A percentile compares a stretch with the other conserved stretches of the same genome.
Evolutionary conservation across 495 filamentous ascomycete genomes (phyloP).

Genomic region (Aspergillus egyptiacus): DNA sequence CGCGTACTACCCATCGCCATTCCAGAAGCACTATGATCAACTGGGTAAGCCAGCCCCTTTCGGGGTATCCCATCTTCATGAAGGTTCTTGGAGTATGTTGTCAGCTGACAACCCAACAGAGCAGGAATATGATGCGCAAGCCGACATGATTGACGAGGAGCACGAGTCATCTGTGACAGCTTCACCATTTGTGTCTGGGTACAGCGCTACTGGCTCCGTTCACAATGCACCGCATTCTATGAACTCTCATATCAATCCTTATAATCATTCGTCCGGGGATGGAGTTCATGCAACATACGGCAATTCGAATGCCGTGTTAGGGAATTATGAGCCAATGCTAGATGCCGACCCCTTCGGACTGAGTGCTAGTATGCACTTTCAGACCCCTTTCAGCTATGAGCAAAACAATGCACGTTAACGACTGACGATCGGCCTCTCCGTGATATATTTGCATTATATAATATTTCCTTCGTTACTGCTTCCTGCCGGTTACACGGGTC

Average conservation of each 20-base stretch:
- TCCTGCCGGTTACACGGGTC: not conserved
- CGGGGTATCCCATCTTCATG: not conserved
- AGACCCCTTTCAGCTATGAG: slow-evolving; percentile 81
- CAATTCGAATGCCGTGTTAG: slow-evolving; percentile 62
- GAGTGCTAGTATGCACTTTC: slow-evolving; percentile 90
- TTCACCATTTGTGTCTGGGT: slow-evolving; percentile 58
- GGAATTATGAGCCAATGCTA: slow-evolving; percentile 73
- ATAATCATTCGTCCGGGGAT: slow-evolving; percentile 36
- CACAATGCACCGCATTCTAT: slow-evolving; percentile 34
- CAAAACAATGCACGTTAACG: slow-evolving; percentile 38
- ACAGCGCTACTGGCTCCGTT: slow-evolving; percentile 42
- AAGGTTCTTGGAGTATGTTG: too few species aligned
- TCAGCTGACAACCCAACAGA: slow-evolving; percentile 58
- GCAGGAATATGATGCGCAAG: slow-evolving; percentile 97
- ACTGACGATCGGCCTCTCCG: not conserved
- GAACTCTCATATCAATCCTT: slow-evolving; percentile 32
- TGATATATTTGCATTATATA: not conserved
- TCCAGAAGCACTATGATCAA: slow-evolving; percentile 93
- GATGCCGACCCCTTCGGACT: slow-evolving; percentile 89
- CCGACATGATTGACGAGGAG: slow-evolving; percentile 88
- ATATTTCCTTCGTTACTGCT: slow-evolving; percentile 1
- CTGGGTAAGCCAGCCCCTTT: slow-evolving; percentile 66
- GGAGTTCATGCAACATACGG: slow-evolving; percentile 35
- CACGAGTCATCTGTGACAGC: slow-evolving; percentile 61
- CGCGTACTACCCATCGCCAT: slow-evolving; percentile 75